These are phyloP conservation scores for Rhododendron williamsianum DNA, from an alignment of 148 eudicot species.

Conservation along the genomic window DNA sequence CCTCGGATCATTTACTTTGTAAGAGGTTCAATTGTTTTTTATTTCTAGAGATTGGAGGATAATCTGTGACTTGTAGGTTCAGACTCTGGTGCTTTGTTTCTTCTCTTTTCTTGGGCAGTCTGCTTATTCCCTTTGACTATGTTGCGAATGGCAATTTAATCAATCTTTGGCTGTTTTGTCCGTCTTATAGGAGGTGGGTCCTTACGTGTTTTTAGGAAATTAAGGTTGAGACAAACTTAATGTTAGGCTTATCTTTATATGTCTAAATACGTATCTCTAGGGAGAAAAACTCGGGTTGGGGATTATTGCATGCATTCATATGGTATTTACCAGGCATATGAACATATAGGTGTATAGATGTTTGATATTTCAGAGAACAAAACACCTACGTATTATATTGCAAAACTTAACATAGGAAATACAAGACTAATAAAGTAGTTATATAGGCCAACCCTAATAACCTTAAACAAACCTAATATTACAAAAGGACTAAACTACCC, in stretches of 20 bases:
- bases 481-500: too few relatives aligned
- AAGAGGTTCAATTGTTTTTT: not conserved
- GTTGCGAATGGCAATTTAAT: not conserved
- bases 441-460: too few relatives aligned
- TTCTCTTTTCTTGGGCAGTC: not conserved
- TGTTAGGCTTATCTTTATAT: not conserved
- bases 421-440: too few relatives aligned
- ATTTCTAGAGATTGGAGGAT: not conserved
- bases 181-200: not conserved
- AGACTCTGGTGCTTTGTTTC: not conserved
- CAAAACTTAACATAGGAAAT: too few relatives aligned
- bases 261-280: not conserved
- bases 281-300: not conserved
- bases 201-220: not conserved
- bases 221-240: not conserved
- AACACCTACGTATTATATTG: too few relatives aligned
- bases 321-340: not conserved
- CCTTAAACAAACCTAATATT: too few relatives aligned
- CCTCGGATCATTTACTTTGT: not conserved
- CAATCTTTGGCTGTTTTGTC: not conserved
- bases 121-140: not conserved
- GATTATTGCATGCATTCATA: not conserved
- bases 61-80: not conserved
- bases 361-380: too few relatives aligned
- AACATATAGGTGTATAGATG: not conserved